Percentiles rank a stretch among this genome's conserved stretches.
These are phyloP conservation scores for Termitomyces bulborhizus DNA, from an alignment of 768 basidiomycete species.

Conservation along the genomic window DNA sequence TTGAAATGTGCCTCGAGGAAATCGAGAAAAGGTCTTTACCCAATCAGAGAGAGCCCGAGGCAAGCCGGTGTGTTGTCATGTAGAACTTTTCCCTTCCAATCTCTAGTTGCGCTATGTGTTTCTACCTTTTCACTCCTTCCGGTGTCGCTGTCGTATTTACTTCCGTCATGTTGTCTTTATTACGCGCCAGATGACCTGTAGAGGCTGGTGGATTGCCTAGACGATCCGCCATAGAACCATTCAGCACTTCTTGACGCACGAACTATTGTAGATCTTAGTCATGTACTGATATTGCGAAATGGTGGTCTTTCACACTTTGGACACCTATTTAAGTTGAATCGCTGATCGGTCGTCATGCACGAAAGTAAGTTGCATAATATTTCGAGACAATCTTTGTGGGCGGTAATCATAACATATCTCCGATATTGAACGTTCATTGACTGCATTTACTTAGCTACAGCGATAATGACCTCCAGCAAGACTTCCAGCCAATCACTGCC, in stretches of 20 bases:
- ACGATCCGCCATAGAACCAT: slow-evolving; percentile 6
- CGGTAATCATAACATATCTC: neutral
- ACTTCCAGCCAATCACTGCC: no score
- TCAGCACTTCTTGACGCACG: slow-evolving; percentile 4
- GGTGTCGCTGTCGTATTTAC: neutral
- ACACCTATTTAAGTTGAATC: neutral
- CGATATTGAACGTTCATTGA: no score
- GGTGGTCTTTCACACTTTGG: neutral
- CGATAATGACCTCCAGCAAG: no score
- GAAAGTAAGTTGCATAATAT: neutral
- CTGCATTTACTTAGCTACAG: no score
- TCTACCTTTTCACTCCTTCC: slow-evolving; percentile 2
- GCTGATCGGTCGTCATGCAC: neutral
- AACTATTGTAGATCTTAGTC: slow-evolving; percentile 11
- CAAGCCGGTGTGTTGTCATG: slow-evolving; percentile 34
- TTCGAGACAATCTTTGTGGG: neutral
- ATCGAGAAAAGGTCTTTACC: slow-evolving; percentile 71
- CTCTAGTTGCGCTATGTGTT: neutral
- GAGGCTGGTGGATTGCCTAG: slow-evolving; percentile 2
- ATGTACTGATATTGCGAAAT: slow-evolving; percentile 9
- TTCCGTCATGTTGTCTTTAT: neutral
- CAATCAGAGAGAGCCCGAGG: slow-evolving; percentile 33
- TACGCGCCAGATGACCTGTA: slow-evolving; percentile 2
- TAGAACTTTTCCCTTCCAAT: slow-evolving; percentile 17
- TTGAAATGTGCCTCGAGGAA: slow-evolving; percentile 77